Evolutionary conservation across 2,329 filamentous ascomycete genomes (phyloP).

Genomic region (Clonostachys sp.): DNA sequence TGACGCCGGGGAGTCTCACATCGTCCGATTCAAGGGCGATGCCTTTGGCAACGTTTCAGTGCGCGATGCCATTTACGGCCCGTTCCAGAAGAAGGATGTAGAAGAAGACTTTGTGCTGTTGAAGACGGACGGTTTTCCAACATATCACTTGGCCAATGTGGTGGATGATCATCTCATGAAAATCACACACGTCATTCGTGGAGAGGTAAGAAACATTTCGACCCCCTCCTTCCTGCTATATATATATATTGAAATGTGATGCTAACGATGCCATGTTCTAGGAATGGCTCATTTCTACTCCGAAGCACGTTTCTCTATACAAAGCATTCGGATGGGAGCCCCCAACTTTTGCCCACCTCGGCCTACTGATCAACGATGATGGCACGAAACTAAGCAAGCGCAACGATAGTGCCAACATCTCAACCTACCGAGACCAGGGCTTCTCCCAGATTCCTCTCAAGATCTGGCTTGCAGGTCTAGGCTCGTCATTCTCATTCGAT

Average conservation of each 20-base stretch:
- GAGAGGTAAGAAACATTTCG: slow-evolving; percentile 53
- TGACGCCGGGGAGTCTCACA: slow-evolving; percentile 63
- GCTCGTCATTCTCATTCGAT: slow-evolving; percentile 18
- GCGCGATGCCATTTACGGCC: slow-evolving; percentile 76
- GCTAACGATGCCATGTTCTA: slow-evolving; percentile 17
- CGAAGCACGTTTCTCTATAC: slow-evolving; percentile 68
- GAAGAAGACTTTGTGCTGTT: slow-evolving; percentile 84
- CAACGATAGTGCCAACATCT: slow-evolving; percentile 47
- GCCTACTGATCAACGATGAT: slow-evolving; percentile 64
- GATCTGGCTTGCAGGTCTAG: slow-evolving; percentile 79
- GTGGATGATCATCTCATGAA: slow-evolving; percentile 94
- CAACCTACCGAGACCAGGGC: slow-evolving; percentile 41
- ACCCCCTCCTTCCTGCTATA: no score
- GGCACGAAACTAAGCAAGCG: slow-evolving; percentile 84
- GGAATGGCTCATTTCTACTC: slow-evolving; percentile 96
- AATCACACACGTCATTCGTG: slow-evolving; percentile 92
- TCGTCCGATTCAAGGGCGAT: slow-evolving; percentile 70
- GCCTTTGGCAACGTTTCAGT: slow-evolving; percentile 54
- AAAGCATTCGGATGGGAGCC: slow-evolving; percentile 70
- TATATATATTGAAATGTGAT: no score
- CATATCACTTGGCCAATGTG: slow-evolving; percentile 96
- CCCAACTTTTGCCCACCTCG: slow-evolving; percentile 76
- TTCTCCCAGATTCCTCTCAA: slow-evolving; percentile 46
- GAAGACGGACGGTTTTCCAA: slow-evolving; percentile 88
- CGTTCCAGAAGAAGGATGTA: slow-evolving; percentile 47